A percentile compares a stretch with the other conserved stretches of the same genome.
These are phyloP conservation scores for Fusarium xyrophilum DNA, from an alignment of 2,329 filamentous ascomycete species.

Conservation along the genomic window DNA sequence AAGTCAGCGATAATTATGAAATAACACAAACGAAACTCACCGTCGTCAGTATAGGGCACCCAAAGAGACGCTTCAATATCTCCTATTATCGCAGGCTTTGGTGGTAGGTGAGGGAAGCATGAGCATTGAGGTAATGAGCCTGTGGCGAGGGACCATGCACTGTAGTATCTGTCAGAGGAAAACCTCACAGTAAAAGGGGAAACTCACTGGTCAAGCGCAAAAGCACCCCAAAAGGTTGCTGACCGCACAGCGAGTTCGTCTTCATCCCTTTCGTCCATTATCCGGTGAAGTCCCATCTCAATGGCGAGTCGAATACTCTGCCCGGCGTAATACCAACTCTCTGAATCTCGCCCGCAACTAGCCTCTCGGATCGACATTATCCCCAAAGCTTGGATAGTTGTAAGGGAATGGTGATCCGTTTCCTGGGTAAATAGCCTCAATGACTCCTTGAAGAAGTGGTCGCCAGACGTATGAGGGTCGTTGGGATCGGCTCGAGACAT, in stretches of 20 bases:
- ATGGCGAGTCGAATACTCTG: constrained; percentile 75
- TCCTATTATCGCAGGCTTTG: constrained; percentile 66
- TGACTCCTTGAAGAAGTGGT: constrained; percentile 77
- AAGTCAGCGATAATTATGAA: not conserved
- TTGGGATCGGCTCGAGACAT: constrained; percentile 67
- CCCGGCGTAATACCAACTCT: constrained; percentile 75
- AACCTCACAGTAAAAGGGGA: not conserved
- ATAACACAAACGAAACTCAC: constrained; percentile 48
- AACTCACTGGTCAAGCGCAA: constrained; percentile 69
- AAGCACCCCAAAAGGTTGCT: constrained; percentile 68
- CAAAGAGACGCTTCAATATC: constrained; percentile 66
- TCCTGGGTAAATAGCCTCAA: constrained; percentile 66
- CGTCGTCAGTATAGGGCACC: constrained; percentile 65
- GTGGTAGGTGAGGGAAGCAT: constrained; percentile 61
- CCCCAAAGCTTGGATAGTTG: constrained; percentile 76
- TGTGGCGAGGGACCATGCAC: constrained; percentile 70
- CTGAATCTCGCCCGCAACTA: constrained; percentile 74
- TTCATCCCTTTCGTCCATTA: constrained; percentile 56
- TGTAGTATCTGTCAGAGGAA: constrained; percentile 44
- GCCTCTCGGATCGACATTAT: constrained; percentile 79
- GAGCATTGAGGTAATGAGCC: constrained; percentile 68
- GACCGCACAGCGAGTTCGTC: constrained; percentile 65
- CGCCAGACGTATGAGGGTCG: constrained; percentile 70
- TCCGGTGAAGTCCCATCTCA: constrained; percentile 72
- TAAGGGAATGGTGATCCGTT: constrained; percentile 66